A percentile compares a stretch with the other conserved stretches of the same genome.
Evolutionary conservation across 495 filamentous ascomycete genomes (phyloP).

Genomic region (Penicillium cataractarum): DNA sequence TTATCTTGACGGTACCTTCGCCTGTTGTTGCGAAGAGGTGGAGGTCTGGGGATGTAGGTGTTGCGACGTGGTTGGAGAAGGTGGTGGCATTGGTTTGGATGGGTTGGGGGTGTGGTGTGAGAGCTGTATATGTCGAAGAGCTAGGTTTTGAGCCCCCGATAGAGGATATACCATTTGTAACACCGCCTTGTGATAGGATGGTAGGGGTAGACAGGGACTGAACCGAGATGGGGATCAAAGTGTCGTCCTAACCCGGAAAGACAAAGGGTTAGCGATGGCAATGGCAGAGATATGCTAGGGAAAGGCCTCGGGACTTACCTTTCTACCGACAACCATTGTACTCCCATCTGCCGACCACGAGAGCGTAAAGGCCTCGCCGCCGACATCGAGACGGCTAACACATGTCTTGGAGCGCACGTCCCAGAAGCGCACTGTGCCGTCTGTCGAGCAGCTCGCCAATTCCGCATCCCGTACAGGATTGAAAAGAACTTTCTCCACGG

Average conservation of each 20-base stretch:
- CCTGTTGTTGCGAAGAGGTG: constrained; percentile 78
- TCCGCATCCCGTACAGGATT: constrained; percentile 88
- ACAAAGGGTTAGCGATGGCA: background rate
- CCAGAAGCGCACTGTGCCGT: constrained; percentile 90
- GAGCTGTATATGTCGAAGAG: constrained; percentile 43
- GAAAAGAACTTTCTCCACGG: constrained; percentile 86
- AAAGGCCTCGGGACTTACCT: constrained; percentile 54
- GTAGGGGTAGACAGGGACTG: constrained; percentile 46
- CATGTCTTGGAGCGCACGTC: constrained; percentile 83
- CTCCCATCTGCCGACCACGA: constrained; percentile 89
- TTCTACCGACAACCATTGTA: constrained; percentile 80
- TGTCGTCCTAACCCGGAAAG: constrained; percentile 60
- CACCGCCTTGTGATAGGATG: constrained; percentile 23
- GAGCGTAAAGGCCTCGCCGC: constrained; percentile 79
- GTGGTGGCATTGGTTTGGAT: constrained; percentile 80
- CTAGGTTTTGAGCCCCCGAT: constrained; percentile 18
- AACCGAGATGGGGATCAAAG: constrained; percentile 64
- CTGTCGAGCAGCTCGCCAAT: constrained; percentile 80
- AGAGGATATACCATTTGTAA: constrained; percentile 12
- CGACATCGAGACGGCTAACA: constrained; percentile 77
- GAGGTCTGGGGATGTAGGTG: constrained; percentile 40
- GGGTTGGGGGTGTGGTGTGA: constrained; percentile 68
- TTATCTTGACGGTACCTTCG: constrained; percentile 79
- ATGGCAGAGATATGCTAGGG: background rate
- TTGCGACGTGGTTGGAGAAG: constrained; percentile 69